phyloP scores from a whole-genome alignment of 2,329 filamentous ascomycete species.

The Berkeleyomyces rouxiae region DNA sequence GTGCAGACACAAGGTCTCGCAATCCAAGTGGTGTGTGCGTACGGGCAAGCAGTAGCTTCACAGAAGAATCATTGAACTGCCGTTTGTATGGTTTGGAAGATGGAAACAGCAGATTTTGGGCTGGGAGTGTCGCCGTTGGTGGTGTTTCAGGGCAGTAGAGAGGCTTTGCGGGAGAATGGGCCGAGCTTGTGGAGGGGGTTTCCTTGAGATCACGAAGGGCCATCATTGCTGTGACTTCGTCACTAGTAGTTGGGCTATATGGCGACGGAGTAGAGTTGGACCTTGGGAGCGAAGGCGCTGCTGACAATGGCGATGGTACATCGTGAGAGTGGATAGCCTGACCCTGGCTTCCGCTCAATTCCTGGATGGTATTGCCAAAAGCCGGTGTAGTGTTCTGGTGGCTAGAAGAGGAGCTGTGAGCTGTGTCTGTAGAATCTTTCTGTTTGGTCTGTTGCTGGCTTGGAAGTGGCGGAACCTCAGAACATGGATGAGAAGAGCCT shows the following conservation, averaged over 20 bases:
- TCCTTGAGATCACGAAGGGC: slow-evolving; percentile 11
- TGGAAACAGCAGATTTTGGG: background rate
- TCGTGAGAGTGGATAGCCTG: background rate
- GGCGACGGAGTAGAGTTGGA: slow-evolving; percentile 1
- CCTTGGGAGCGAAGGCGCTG: background rate
- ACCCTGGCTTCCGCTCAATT: background rate
- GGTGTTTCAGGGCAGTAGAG: slow-evolving; percentile 10
- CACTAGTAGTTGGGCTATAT: slow-evolving; percentile 9
- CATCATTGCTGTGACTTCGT: slow-evolving; percentile 12
- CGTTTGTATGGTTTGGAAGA: slow-evolving; percentile 6
- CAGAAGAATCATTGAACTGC: slow-evolving; percentile 2
- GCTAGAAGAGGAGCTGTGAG: background rate
- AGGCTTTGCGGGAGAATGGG: background rate
- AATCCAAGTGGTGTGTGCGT: background rate
- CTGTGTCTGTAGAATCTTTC: background rate
- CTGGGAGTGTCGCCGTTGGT: background rate
- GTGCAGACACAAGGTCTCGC: slow-evolving; percentile 6
- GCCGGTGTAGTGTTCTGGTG: background rate
- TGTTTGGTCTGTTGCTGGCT: background rate
- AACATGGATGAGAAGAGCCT: background rate
- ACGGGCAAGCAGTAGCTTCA: background rate
- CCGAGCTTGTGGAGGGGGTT: background rate
- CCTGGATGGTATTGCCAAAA: background rate
- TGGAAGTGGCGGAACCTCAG: background rate
- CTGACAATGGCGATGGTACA: slow-evolving; percentile 6